phyloP scores from a whole-genome alignment of 2,329 filamentous ascomycete species.

The Colletotrichum sp. region DNA sequence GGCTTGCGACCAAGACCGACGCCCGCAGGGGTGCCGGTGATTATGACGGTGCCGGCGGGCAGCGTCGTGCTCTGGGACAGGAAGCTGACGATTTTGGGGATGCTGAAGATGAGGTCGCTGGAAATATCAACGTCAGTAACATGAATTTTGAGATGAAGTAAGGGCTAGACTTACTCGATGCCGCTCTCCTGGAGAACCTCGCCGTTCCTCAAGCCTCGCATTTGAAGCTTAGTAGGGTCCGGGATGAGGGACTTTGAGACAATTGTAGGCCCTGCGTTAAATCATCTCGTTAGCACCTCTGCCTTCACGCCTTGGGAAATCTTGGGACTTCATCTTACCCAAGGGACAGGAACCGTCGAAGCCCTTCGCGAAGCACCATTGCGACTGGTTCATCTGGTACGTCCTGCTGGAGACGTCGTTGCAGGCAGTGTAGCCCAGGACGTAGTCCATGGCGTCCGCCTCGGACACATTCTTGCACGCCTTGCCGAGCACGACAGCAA shows the following conservation, averaged over 20 bases:
- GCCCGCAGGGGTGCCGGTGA: constrained; percentile 48
- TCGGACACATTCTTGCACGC: constrained; percentile 59
- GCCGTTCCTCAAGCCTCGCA: constrained; percentile 55
- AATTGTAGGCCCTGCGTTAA: constrained; percentile 46
- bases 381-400: constrained; percentile 57
- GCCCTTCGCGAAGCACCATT: constrained; percentile 64
- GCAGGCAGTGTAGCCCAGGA: constrained; percentile 67
- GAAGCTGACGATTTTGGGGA: constrained; percentile 49
- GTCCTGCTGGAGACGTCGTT: constrained; percentile 69
- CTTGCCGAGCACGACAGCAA: constrained; percentile 60
- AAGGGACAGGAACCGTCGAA: constrained; percentile 61
- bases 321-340: neutral
- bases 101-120: constrained; percentile 57
- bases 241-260: constrained; percentile 47
- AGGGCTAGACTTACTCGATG: constrained; percentile 28
- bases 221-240: constrained; percentile 42
- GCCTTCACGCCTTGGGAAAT: neutral
- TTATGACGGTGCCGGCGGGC: constrained; percentile 43
- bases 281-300: accelerated
- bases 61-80: constrained; percentile 49
- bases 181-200: constrained; percentile 52
- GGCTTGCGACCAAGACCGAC: constrained; percentile 43
- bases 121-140: neutral
- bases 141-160: constrained; percentile 35
- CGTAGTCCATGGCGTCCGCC: constrained; percentile 60